These are phyloP conservation scores for Citeromyces hawaiiensis DNA, from an alignment of 1,139 yeast species.

Conservation along the genomic window DNA sequence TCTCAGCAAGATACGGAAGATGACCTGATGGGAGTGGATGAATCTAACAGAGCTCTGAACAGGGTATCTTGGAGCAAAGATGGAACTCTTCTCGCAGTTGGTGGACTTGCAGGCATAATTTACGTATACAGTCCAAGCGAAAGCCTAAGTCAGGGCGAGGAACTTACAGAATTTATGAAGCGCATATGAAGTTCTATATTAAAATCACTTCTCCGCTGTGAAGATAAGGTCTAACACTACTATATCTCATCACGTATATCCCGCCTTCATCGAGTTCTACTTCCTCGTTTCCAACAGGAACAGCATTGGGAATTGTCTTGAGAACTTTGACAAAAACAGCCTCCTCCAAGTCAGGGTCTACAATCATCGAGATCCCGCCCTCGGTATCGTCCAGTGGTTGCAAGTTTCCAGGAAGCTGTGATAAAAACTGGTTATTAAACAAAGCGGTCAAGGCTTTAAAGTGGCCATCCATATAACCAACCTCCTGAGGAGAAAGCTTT, in stretches of 20 bases:
- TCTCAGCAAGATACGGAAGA: constrained; percentile 3
- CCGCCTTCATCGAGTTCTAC: constrained; percentile 54
- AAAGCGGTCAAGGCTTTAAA: constrained; percentile 49
- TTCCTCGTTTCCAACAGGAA: constrained; percentile 32
- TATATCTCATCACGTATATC: constrained; percentile 65
- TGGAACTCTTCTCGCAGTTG: constrained; percentile 5
- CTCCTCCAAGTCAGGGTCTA: constrained; percentile 57
- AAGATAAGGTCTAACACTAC: constrained; percentile 23
- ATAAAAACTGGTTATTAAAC: constrained; percentile 56
- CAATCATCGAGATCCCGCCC: constrained; percentile 71
- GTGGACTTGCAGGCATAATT: constrained; percentile 9
- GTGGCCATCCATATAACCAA: constrained; percentile 52
- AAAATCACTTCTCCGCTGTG: constrained; percentile 11
- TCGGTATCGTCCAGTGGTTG: constrained; percentile 66
- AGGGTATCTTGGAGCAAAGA: constrained; percentile 7
- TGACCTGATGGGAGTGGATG: not conserved
- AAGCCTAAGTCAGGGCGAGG: not conserved
- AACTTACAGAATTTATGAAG: not conserved
- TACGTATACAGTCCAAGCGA: constrained; percentile 4
- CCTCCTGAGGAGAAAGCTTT: constrained; percentile 45
- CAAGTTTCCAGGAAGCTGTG: constrained; percentile 51
- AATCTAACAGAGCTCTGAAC: constrained; percentile 6
- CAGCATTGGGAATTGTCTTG: constrained; percentile 20
- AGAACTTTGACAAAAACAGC: constrained; percentile 65
- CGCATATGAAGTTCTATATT: constrained; percentile 4